Percentiles rank a stretch among this genome's conserved stretches.
Evolutionary conservation across 2,329 filamentous ascomycete genomes (phyloP).

Genomic region (Escovopsis sp.): DNA sequence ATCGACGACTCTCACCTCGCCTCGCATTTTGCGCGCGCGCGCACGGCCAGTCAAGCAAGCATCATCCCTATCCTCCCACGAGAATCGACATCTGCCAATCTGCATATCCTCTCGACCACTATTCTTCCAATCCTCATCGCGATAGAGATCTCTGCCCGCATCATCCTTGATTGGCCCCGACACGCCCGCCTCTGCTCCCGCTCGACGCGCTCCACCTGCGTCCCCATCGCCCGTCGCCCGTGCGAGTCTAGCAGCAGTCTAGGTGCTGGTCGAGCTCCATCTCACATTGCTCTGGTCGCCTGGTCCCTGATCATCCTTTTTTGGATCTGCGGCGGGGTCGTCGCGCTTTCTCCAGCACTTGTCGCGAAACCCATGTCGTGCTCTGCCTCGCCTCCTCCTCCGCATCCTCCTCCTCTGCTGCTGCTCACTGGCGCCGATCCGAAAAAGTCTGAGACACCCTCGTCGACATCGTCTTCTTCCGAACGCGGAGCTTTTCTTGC

Average conservation of each 20-base stretch:
- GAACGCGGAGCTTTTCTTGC: not conserved
- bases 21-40: too few species aligned
- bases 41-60: too few species aligned
- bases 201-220: not conserved
- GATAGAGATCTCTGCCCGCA: too few species aligned
- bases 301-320: not conserved
- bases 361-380: conserved; percentile 8
- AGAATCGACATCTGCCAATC: too few species aligned
- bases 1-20: too few species aligned
- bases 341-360: conserved; percentile 4
- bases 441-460: conserved; percentile 1
- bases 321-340: conserved; percentile 5
- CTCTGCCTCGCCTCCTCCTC: not conserved
- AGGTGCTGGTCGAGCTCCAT: not conserved
- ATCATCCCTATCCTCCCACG: too few species aligned
- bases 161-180: too few species aligned
- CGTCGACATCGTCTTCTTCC: conserved; percentile 4
- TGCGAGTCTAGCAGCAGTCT: not conserved
- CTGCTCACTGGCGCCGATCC: conserved; percentile 1
- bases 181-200: not conserved
- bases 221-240: not conserved
- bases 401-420: too few species aligned
- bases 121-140: too few species aligned
- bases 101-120: too few species aligned
- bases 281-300: not conserved